Evolutionary conservation across 108 stramenopile species (phyloP).

Genomic region (Cyclotella choctawhatcheeana): DNA sequence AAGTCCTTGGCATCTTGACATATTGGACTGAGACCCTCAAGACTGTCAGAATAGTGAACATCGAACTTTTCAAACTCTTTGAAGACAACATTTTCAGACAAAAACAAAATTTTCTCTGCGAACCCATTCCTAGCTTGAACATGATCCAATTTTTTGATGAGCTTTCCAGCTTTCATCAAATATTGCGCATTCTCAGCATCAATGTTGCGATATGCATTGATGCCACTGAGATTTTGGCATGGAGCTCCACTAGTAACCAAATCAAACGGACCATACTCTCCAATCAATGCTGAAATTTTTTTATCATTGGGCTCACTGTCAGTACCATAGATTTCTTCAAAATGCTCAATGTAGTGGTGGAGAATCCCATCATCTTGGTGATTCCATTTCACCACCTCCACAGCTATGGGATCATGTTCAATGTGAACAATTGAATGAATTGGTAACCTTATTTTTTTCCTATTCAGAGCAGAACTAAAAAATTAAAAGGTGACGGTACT

Average conservation of each 20-base stretch:
- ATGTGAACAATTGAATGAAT: slow-evolving; percentile 30
- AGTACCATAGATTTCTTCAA: slow-evolving; percentile 40
- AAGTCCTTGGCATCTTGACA: slow-evolving; percentile 37
- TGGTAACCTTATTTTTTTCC: slow-evolving; percentile 34
- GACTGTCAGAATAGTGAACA: slow-evolving; percentile 11
- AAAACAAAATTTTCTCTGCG: slow-evolving; percentile 24
- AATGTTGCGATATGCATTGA: slow-evolving; percentile 20
- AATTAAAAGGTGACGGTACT: not conserved
- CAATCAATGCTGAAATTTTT: slow-evolving; percentile 12
- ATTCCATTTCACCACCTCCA: slow-evolving; percentile 26
- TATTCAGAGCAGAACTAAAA: not conserved
- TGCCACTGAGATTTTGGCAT: slow-evolving; percentile 28
- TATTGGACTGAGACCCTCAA: slow-evolving; percentile 24
- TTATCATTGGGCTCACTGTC: slow-evolving; percentile 9
- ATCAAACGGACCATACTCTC: slow-evolving; percentile 32
- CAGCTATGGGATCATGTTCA: slow-evolving; percentile 43
- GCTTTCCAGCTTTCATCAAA: slow-evolving; percentile 26
- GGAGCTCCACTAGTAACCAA: slow-evolving; percentile 40
- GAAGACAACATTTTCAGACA: slow-evolving; percentile 48
- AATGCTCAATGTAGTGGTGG: slow-evolving; percentile 28
- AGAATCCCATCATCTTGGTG: slow-evolving; percentile 28
- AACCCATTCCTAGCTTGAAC: slow-evolving; percentile 19
- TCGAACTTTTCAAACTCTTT: slow-evolving; percentile 22
- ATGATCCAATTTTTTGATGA: slow-evolving; percentile 23
- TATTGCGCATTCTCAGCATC: slow-evolving; percentile 32